Evolutionary conservation across 768 basidiomycete species (phyloP), one percentile per base, ranked within the genome.

Genomic region (Gloeostereum incarnatum): DNA sequence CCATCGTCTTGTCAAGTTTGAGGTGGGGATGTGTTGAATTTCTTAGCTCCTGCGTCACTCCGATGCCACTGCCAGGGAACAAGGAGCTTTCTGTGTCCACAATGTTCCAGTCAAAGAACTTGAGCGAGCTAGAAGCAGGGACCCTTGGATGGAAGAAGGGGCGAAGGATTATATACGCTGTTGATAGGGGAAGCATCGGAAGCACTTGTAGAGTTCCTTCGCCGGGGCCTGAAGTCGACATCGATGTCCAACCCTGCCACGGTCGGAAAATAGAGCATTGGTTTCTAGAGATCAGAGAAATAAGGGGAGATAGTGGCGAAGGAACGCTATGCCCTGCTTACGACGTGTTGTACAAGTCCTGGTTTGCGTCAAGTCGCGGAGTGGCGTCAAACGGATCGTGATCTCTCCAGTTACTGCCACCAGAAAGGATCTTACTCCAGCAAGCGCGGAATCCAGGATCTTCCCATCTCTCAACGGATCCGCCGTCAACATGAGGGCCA

Each of bases 171-270:
- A 72, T 57, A 44, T 85, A 84, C 0, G 80, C 70, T 0, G 75
- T 68, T 5, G 75, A 57, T 14, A 77, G 63, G 0, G 57, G 56
- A 32, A 82, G 56, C 53, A 71, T 65, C 0, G 79, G 79, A 29
- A 76, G 66, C n/a, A 82, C 71, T 2, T 66, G 63, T 1, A 83
- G 62, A 0, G 80, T 82, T 9, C 81, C 81, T 50, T 82, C 76
- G 11, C 59, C 59, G 0, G 73, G 69, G 0, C 71, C 75, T 3
- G 77, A 76, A 30, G 49, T 56, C 5, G 71, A 74, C 45, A 75
- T 55, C 7, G 65, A 67, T 7, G 67, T 69, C 73, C 71, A 76
- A 1, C 66, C 81, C 54, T 66, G 77, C 71, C 60, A 81, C 36
- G 78, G 69, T 45, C 69, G 61, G 48, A 73, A 70, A 21, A 72